Conservation (phyloP, 2,329 filamentous ascomycete species). For the Dichotomopilus funicola region DNA sequence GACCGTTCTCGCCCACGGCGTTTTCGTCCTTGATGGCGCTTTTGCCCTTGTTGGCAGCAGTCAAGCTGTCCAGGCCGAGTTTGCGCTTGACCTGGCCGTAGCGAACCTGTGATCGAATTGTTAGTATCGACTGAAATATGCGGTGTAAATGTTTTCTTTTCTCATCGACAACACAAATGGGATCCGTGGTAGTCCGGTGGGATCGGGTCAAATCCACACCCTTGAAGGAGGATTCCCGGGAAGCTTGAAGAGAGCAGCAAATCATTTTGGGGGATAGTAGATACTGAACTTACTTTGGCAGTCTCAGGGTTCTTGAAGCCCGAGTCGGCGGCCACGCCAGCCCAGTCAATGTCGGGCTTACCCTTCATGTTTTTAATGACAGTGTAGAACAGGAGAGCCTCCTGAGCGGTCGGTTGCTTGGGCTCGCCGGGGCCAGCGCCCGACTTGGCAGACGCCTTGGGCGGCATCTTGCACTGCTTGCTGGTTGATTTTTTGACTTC, state of each 20-base stretch:
- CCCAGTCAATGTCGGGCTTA: slow-evolving; percentile 44
- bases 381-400: slow-evolving; percentile 32
- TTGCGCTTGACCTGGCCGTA: slow-evolving; percentile 46
- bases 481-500: neutral
- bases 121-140: neutral
- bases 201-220: no score
- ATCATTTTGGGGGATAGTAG: neutral
- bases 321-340: slow-evolving; percentile 35
- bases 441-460: slow-evolving; percentile 1
- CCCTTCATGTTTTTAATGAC: slow-evolving; percentile 39
- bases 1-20: neutral
- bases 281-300: slow-evolving; percentile 34
- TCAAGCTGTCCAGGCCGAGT: slow-evolving; percentile 32
- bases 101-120: slow-evolving; percentile 32
- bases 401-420: slow-evolving; percentile 33
- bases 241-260: neutral
- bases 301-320: slow-evolving; percentile 41
- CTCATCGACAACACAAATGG: no score
- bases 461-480: slow-evolving; percentile 1
- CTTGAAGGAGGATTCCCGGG: no score
- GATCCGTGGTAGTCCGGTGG: no score
- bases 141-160: neutral
- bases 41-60: neutral
- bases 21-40: neutral
- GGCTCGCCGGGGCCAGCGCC: slow-evolving; percentile 1